Evolutionary conservation across 2,329 filamentous ascomycete species (phyloP).

Genomic region (Albifimbria verrucaria): DNA sequence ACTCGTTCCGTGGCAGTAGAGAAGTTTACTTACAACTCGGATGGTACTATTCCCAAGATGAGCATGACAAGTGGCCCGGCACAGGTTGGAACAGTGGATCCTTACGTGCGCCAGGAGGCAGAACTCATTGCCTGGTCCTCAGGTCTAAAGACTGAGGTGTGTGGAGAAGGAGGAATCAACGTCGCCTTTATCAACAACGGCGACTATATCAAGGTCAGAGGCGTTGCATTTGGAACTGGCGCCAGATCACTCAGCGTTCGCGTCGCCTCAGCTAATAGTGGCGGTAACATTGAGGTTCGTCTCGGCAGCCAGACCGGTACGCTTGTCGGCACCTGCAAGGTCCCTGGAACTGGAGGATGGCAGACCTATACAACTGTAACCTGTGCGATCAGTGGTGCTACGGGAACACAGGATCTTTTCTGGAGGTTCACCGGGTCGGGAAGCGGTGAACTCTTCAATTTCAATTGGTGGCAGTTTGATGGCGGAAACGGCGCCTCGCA

Average conservation of each 20-base stretch:
- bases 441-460: constrained; percentile 16
- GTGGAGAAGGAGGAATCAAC: constrained; percentile 20
- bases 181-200: constrained; percentile 22
- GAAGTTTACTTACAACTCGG: constrained; percentile 20
- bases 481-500: too few relatives aligned
- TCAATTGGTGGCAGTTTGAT: constrained; percentile 26
- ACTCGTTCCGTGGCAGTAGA: constrained; percentile 24
- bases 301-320: constrained; percentile 20
- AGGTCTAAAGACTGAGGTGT: constrained; percentile 18
- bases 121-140: constrained; percentile 26
- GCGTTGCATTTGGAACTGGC: constrained; percentile 24
- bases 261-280: constrained; percentile 19
- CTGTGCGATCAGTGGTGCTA: constrained; percentile 15
- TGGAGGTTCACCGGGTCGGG: constrained; percentile 16
- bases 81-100: constrained; percentile 21
- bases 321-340: constrained; percentile 21
- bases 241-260: constrained; percentile 19
- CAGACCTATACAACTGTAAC: constrained; percentile 18
- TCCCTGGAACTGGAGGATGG: constrained; percentile 24
- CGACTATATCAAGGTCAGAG: constrained; percentile 29
- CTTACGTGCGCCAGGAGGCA: constrained; percentile 22
- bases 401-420: constrained; percentile 17
- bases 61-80: constrained; percentile 23
- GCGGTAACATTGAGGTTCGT: constrained; percentile 23
- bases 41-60: constrained; percentile 24